Conservation (phyloP, 2,329 filamentous ascomycete species). For the Lachnellula suecica region DNA sequence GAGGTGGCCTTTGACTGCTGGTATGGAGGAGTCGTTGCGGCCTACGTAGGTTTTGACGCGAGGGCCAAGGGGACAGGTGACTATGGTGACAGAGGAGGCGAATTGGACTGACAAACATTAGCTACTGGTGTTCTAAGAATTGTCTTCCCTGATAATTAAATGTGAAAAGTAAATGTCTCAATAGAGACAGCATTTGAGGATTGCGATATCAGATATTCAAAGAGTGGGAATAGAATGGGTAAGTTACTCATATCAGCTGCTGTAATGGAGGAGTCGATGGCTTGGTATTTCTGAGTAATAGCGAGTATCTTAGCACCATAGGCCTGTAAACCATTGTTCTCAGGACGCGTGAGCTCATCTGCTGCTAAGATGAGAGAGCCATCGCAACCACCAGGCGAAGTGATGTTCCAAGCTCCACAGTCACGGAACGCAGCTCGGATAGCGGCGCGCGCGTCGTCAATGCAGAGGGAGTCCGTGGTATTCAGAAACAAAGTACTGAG, state of each 20-base stretch:
- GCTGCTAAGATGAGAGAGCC: slow-evolving; percentile 16
- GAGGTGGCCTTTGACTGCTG: slow-evolving; percentile 3
- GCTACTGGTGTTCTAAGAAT: no score
- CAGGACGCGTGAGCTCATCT: slow-evolving; percentile 5
- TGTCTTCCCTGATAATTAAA: no score
- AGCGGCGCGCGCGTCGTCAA: slow-evolving; percentile 19
- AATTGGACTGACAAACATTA: no score
- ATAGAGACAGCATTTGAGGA: no score
- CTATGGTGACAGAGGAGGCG: slow-evolving; percentile 12
- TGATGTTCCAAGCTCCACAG: slow-evolving; percentile 15
- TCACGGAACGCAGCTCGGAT: slow-evolving; percentile 19
- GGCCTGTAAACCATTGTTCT: slow-evolving; percentile 21
- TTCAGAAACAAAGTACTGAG: slow-evolving; percentile 11
- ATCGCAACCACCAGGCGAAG: slow-evolving; percentile 17
- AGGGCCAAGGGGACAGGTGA: slow-evolving; percentile 17
- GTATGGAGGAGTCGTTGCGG: slow-evolving; percentile 11
- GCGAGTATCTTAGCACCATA: slow-evolving; percentile 11
- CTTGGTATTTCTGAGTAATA: slow-evolving; percentile 10
- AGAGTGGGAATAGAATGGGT: no score
- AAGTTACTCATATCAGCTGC: slow-evolving; percentile 20
- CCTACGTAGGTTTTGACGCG: slow-evolving; percentile 15
- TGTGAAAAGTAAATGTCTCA: no score
- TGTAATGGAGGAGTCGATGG: neutral
- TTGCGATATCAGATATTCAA: no score
- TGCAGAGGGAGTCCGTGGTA: slow-evolving; percentile 14